These are phyloP conservation scores for Tricholoma hemisulphureum DNA, from an alignment of 768 basidiomycete species.

Conservation along the genomic window DNA sequence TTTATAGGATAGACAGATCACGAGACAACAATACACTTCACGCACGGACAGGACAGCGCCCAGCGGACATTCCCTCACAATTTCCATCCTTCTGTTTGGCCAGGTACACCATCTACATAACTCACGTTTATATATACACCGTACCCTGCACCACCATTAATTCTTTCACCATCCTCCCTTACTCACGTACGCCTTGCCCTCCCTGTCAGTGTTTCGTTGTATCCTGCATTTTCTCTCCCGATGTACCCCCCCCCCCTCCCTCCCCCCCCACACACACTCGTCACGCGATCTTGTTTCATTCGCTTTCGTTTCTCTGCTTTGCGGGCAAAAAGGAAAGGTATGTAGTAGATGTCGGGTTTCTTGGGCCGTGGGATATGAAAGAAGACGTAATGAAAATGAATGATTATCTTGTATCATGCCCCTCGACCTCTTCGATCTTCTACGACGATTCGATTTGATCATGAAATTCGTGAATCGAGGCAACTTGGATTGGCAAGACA, in stretches of 20 bases:
- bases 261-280: neutral
- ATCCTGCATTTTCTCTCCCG: neutral
- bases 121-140: slow-evolving; percentile 3
- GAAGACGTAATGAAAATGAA: slow-evolving; percentile 2
- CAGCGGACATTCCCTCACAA: neutral
- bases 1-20: slow-evolving; percentile 17
- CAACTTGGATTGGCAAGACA: no score
- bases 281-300: slow-evolving; percentile 4
- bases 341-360: slow-evolving; percentile 6
- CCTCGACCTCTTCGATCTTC: no score
- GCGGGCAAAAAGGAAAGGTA: slow-evolving; percentile 3
- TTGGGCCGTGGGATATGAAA: neutral
- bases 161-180: neutral
- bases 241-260: neutral
- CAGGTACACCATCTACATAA: neutral
- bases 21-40: slow-evolving; percentile 20
- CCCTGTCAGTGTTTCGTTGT: slow-evolving; percentile 2
- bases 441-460: neutral
- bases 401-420: neutral
- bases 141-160: slow-evolving; percentile 1
- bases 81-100: neutral
- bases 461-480: no score
- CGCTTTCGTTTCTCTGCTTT: neutral
- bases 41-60: slow-evolving; percentile 14
- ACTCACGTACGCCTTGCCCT: slow-evolving; percentile 4